Conservation (phyloP, 2,329 filamentous ascomycete genomes). For the Grosmannia serpens region DNA sequence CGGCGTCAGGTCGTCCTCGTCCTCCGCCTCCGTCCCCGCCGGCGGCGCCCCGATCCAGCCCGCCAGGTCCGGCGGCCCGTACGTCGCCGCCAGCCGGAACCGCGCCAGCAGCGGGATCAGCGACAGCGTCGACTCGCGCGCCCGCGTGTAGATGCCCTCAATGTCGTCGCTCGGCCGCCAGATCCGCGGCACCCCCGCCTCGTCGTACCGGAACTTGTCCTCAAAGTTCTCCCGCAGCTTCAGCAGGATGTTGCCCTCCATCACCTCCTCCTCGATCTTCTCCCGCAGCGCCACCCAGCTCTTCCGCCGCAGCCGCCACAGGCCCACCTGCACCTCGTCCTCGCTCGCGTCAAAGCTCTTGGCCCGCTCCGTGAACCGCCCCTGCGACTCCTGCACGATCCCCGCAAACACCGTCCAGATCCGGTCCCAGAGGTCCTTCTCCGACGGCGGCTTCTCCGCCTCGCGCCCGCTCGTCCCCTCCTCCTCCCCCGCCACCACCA, state of each 20-base stretch:
- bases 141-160: conserved; percentile 85
- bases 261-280: conserved; percentile 93
- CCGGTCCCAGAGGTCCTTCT: conserved; percentile 90
- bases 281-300: conserved; percentile 84
- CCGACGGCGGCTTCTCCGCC: conserved; percentile 52
- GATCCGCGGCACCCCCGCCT: conserved; percentile 85
- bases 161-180: conserved; percentile 97
- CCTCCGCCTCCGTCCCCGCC: conserved; percentile 59
- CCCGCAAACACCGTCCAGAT: conserved; percentile 80
- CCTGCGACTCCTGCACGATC: conserved; percentile 76
- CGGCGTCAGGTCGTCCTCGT: conserved; percentile 79
- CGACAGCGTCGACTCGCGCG: conserved; percentile 81
- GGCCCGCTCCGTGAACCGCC: conserved; percentile 74
- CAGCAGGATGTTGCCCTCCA: conserved; percentile 90
- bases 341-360: conserved; percentile 87
- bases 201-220: conserved; percentile 97
- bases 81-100: conserved; percentile 68
- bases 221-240: conserved; percentile 98
- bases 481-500: conserved; percentile 33
- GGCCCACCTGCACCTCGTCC: conserved; percentile 81
- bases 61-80: conserved; percentile 67
- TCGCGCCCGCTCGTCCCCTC: conserved; percentile 25
- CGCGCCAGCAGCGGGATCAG: conserved; percentile 80
- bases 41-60: conserved; percentile 75
- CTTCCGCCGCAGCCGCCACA: conserved; percentile 88